Percentiles rank a stretch among this genome's conserved stretches.
These are phyloP conservation scores for Neofusicoccum umdonicola DNA, from an alignment of 2,329 filamentous ascomycete genomes.

Conservation along the genomic window DNA sequence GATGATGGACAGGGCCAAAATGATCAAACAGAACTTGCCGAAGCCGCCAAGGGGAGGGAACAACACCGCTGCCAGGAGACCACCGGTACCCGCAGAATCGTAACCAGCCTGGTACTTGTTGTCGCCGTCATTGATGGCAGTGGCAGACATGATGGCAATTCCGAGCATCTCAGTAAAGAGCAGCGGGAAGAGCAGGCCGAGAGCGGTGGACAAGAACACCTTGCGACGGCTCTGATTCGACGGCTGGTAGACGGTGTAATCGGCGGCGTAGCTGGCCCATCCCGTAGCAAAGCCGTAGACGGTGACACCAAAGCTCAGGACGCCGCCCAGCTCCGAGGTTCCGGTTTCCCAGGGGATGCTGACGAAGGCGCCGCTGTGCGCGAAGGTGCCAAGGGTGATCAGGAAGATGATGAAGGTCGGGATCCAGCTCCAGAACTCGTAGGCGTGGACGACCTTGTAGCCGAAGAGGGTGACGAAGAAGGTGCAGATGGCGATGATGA, in stretches of 20 bases:
- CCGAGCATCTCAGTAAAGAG: slow-evolving; percentile 73
- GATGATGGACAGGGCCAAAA: slow-evolving; percentile 65
- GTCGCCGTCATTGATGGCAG: slow-evolving; percentile 51
- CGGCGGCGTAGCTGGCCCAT: slow-evolving; percentile 72
- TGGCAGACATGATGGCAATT: slow-evolving; percentile 66
- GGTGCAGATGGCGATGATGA: slow-evolving; percentile 69
- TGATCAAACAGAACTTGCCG: slow-evolving; percentile 68
- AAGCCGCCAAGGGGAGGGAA: slow-evolving; percentile 63
- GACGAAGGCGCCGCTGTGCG: slow-evolving; percentile 63
- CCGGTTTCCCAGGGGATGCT: slow-evolving; percentile 61
- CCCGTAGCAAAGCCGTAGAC: slow-evolving; percentile 69
- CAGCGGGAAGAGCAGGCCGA: slow-evolving; percentile 68
- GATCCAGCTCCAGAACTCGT: slow-evolving; percentile 74
- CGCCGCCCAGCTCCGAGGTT: slow-evolving; percentile 56
- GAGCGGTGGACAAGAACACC: slow-evolving; percentile 68
- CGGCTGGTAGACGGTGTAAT: slow-evolving; percentile 80
- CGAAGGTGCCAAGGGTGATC: slow-evolving; percentile 67
- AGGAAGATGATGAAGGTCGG: slow-evolving; percentile 72
- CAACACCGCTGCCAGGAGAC: slow-evolving; percentile 64
- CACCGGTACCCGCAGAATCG: slow-evolving; percentile 58
- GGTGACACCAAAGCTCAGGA: slow-evolving; percentile 65
- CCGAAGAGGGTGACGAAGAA: slow-evolving; percentile 71
- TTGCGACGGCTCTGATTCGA: slow-evolving; percentile 56
- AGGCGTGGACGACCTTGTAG: slow-evolving; percentile 72
- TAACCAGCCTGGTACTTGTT: slow-evolving; percentile 60